Conservation (phyloP, 257 asterid genomes). For the Scutellaria galericulata region DNA sequence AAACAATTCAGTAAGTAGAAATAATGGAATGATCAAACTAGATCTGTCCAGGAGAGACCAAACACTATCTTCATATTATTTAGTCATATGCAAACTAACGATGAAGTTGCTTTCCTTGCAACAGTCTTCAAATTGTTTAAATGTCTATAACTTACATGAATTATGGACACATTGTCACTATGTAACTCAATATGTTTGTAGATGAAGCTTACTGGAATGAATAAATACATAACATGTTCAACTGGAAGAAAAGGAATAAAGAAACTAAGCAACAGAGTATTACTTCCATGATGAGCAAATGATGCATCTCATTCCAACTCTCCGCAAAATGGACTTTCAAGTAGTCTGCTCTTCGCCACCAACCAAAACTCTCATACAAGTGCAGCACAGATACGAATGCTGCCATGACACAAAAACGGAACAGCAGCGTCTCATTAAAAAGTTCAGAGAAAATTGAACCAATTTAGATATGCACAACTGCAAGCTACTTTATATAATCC, state of each 20-base stretch:
- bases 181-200: constrained; percentile 7
- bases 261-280: constrained; percentile 36
- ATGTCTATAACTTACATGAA: constrained; percentile 19
- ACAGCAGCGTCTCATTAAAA: constrained; percentile 28
- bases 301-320: constrained; percentile 99
- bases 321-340: constrained; percentile 98
- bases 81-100: constrained; percentile 1
- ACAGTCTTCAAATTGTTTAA: not conserved
- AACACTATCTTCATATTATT: not conserved
- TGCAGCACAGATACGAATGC: constrained; percentile 98
- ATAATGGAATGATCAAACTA: constrained; percentile 30
- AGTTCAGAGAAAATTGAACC: constrained; percentile 5
- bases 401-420: constrained; percentile 45
- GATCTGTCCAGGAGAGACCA: constrained; percentile 22
- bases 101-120: not conserved
- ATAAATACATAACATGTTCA: constrained; percentile 5
- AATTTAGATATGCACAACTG: not conserved
- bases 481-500: constrained; percentile 3
- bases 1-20: not conserved
- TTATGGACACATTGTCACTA: constrained; percentile 3
- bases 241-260: constrained; percentile 20
- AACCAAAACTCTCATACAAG: constrained; percentile 95
- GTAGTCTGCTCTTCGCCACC: constrained; percentile 99
- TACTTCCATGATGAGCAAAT: constrained; percentile 99
- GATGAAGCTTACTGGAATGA: constrained; percentile 22